Base-by-base conservation (phyloP, 305 asterid genomes). In the Andrographis paniculata region DNA sequence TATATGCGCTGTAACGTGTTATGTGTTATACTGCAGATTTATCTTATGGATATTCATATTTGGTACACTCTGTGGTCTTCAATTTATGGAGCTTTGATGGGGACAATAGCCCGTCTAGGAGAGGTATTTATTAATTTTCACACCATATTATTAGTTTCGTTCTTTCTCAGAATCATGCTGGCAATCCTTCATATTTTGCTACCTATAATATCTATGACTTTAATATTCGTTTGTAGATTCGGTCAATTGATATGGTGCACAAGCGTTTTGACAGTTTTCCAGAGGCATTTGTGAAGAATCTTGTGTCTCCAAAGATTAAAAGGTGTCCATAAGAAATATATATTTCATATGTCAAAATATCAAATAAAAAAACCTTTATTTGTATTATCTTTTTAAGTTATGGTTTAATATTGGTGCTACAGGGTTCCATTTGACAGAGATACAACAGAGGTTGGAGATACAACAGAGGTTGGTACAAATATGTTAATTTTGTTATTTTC, bases 181-280 rank as follows among this genome's bases (percentile, higher is more conserved):
- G 30, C 8, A 3, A 3, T 24, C 8, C 30, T 24, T 3, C 8
- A 24, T n/a, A 37, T 37, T 37, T 13, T 37, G 42, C 14, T 37
- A 37, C 17, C 42, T 5, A 37, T 37, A n/a, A 38, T 53, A 33
- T 33, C 20, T 57, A 53, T 66, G 52, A 35, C 58, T 6, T 27
- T 6, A 5, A 5, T 6, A 5, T 27, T 27, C 33, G 10, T 59
- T 44, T 63, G 50, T 68, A 86, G 99, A 91, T 86, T 60, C 99
- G 99, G 61, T 82, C 99, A 27, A 75, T 83, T 58, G 93, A 87
- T 64, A 91, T 91, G 99, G 93, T 91, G 59, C 96, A 86, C 69
- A 77, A 82, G 70, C 88, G 99, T 45, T 91, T 91, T 66, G 95
- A 87, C 75, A 91, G 87, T 82, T 91, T 91, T 65, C 99, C 99